These are phyloP conservation scores for Metrosideros polymorpha DNA, from an alignment of 441 rosid species.

Conservation along the genomic window DNA sequence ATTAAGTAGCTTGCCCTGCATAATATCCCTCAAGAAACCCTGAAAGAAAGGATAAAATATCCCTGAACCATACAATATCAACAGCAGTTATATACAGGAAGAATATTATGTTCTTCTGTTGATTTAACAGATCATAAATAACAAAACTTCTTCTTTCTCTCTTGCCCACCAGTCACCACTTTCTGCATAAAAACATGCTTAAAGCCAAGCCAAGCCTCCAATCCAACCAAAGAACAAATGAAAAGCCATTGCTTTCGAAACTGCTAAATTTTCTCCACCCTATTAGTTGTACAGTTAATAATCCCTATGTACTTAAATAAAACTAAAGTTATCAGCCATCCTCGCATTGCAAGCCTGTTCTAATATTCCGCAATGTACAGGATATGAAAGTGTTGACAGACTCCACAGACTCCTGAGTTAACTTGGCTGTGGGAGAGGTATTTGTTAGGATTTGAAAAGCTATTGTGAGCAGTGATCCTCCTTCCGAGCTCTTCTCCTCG, in stretches of 20 bases:
- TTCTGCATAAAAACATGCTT: not conserved
- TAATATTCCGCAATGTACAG: constrained; percentile 69
- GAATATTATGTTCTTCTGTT: not conserved
- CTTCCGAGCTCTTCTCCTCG: constrained; percentile 72
- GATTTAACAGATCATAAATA: not conserved
- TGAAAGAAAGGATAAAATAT: not conserved
- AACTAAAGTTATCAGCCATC: constrained; percentile 39
- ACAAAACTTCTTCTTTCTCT: not conserved
- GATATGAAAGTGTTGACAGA: constrained; percentile 71
- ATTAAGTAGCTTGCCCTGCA: not conserved
- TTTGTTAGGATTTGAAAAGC: constrained; percentile 72
- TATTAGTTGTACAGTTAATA: constrained; percentile 26
- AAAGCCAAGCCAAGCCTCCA: constrained; percentile 5
- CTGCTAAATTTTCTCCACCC: constrained; percentile 12
- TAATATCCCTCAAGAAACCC: not conserved
- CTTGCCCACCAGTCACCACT: not conserved
- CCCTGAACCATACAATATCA: not conserved
- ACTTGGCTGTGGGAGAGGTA: constrained; percentile 61
- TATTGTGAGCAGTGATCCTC: constrained; percentile 77
- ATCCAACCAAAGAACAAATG: constrained; percentile 18
- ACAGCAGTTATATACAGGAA: not conserved
- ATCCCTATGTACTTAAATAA: constrained; percentile 17
- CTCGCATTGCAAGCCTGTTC: constrained; percentile 78
- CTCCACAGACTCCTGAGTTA: constrained; percentile 69
- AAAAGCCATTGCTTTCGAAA: constrained; percentile 15